These are phyloP conservation scores for Neoscytalidium dimidiatum DNA, from an alignment of 2,329 filamentous ascomycete genomes.

Conservation along the genomic window DNA sequence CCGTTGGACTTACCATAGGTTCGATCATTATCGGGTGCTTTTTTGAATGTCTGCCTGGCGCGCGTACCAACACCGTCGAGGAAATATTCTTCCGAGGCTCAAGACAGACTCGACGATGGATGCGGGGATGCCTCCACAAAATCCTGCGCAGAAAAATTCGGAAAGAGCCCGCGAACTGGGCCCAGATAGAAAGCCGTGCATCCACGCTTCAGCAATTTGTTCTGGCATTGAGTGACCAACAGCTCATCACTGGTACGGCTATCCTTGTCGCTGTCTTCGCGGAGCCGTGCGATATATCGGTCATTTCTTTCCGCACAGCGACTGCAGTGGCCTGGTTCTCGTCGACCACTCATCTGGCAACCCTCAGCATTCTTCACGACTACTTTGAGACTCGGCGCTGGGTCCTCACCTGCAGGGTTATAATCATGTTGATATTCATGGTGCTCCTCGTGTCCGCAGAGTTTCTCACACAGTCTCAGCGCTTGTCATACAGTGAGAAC, in stretches of 20 bases:
- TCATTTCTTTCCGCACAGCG: slow-evolving; percentile 25
- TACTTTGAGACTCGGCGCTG: slow-evolving; percentile 22
- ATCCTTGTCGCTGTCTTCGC: slow-evolving; percentile 28
- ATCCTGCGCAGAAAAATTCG: not conserved
- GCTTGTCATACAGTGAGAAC: not conserved
- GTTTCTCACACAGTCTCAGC: not conserved
- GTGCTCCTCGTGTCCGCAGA: not conserved
- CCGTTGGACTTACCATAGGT: not conserved
- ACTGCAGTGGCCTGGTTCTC: slow-evolving; percentile 28
- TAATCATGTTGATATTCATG: not conserved
- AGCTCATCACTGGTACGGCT: slow-evolving; percentile 28
- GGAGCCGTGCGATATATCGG: slow-evolving; percentile 26
- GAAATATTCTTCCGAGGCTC: not conserved
- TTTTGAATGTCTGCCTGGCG: not conserved
- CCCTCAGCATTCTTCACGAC: slow-evolving; percentile 21
- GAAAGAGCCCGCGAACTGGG: not conserved
- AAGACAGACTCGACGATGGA: too few relatives aligned
- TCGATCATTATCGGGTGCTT: not conserved
- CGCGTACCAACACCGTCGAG: not conserved
- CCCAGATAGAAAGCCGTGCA: slow-evolving; percentile 6
- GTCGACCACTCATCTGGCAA: slow-evolving; percentile 27
- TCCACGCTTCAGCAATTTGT: slow-evolving; percentile 28
- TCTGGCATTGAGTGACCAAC: slow-evolving; percentile 29
- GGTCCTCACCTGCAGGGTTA: not conserved
- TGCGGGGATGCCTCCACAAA: not conserved